Base-by-base conservation (phyloP, 208 protist species). In the Blastocrithidia nonstop region DNA sequence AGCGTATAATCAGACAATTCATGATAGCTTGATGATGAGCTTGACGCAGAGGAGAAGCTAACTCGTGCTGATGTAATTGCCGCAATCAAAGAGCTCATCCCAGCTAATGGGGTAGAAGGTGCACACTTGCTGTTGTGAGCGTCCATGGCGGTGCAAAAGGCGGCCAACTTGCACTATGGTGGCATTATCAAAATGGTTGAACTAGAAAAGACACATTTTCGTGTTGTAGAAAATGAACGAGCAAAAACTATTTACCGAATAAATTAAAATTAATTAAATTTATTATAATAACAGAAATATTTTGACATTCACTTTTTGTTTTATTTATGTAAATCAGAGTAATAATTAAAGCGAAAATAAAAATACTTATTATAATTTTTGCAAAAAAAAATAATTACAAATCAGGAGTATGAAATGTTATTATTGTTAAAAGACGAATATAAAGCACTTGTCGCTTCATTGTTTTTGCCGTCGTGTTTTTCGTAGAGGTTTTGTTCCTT, bases 41-140 rank as follows among this genome's bases (percentile, higher is more conserved):
- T 58, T 9, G 61, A 58, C 15, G 58, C 61, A 28, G 62, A 76
- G 43, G 62, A 59, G 15, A 44, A 65, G 36, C 28, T 71, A 54
- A 46, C 51, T 17, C 32, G 46, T 19, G 51, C 37, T 16, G 69
- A 70, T 22, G 61, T 71, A 2, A 27, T 82, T 16, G 28, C 57
- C 24, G 64, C 65, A 0, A 66, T 87, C 20, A 50, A 22, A 27
- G 55, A 36, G 28, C 62, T 90, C 16, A 65, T 90, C 15, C 81
- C 81, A 1, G 40, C 50, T 6, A 44, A 37, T 6, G 81, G 76
- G 1, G 76, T 90, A 9, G 81, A 84, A 35, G 49, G 49, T 25
- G 39, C 68, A 37, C 63, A 78, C 45, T 58, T 90, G 45, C 56
- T 87, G 28, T 51, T 82, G 43, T 87, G 76, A 77, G 64, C 73